Evolutionary conservation across 768 basidiomycete species (phyloP), one percentile per base, ranked within the genome.

Genomic region (Scleroderma bovista): DNA sequence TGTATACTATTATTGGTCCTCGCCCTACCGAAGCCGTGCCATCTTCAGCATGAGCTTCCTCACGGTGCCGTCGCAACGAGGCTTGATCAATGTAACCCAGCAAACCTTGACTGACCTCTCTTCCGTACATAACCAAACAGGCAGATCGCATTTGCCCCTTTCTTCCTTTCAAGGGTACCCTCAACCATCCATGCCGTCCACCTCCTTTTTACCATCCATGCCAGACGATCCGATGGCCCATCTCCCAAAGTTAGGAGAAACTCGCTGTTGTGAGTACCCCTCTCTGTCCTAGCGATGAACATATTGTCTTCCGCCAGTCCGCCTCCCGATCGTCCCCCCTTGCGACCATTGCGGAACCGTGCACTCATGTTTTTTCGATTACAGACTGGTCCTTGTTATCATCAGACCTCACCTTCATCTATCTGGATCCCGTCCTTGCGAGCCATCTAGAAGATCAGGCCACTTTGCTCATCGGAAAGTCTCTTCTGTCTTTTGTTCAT

Each of bases 381-480:
- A 22, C 66, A 90, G 88, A 91, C 72, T 93, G 90, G 90, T 71
- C 87, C 23, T 72, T 93, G 54, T 75, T 93, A 59, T 81, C 83
- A n/a, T 65, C 84, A 42, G 78, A 85, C 64, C 78, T 93, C 44
- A 71, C 78, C 45, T 90, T 90, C 69, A 79, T 92, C 53, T 91
- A 88, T 68, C 76, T 90, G 55, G 90, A 92, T 71, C 90, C 90
- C 52, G 83, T 88, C 48, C 75, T 92, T 54, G 74, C 80, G 13
- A 65, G 55, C 61, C 89, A 93, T 65, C 83, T 93, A 58, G 79
- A 75, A 33, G 75, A 80, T 46, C 82, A 92, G 65, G 83, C 87
- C 0, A 72, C 78, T n/a, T 61, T 70, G 26, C 77, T 93, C 58
- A 70, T 87, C 51, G 86, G 84, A 55, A 80, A 79, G 61, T 81